Percentiles rank a stretch among this genome's conserved stretches.
Evolutionary conservation across 2,329 filamentous ascomycete species (phyloP).

Genomic region (Arthrobotrys iridis): DNA sequence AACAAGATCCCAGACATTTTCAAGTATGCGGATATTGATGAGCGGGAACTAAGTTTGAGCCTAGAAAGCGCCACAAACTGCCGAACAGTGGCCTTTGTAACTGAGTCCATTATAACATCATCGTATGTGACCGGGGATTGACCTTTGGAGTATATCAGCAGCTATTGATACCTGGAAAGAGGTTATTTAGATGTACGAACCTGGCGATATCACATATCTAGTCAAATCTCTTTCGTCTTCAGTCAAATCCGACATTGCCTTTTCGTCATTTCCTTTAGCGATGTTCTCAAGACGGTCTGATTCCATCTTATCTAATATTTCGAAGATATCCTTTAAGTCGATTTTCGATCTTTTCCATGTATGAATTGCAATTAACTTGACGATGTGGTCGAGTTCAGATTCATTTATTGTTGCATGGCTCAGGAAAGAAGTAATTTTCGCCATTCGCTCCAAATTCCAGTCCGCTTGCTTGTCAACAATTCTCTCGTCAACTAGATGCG

Average conservation of each 20-base stretch:
- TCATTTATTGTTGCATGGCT: not conserved
- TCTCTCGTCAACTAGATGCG: not conserved
- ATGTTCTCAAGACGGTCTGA: not conserved
- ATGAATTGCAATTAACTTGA: not conserved
- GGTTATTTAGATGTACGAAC: not conserved
- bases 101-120: conserved; percentile 12
- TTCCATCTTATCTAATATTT: not conserved
- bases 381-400: not conserved
- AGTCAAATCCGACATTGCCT: not conserved
- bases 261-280: not conserved
- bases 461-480: not conserved
- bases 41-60: not conserved
- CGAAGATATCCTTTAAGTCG: not conserved
- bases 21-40: not conserved
- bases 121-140: conserved; percentile 2
- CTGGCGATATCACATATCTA: conserved; percentile 5
- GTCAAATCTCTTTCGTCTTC: not conserved
- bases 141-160: not conserved
- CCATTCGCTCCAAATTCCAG: not conserved
- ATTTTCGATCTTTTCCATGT: conserved; percentile 1
- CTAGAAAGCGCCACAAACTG: conserved; percentile 6
- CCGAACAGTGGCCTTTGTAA: not conserved
- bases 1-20: conserved; percentile 17
- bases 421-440: not conserved
- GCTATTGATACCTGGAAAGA: not conserved